Evolutionary conservation across 2,329 filamentous ascomycete species (phyloP), one percentile per base, ranked within the genome.

Genomic region (Esteya vermicola): DNA sequence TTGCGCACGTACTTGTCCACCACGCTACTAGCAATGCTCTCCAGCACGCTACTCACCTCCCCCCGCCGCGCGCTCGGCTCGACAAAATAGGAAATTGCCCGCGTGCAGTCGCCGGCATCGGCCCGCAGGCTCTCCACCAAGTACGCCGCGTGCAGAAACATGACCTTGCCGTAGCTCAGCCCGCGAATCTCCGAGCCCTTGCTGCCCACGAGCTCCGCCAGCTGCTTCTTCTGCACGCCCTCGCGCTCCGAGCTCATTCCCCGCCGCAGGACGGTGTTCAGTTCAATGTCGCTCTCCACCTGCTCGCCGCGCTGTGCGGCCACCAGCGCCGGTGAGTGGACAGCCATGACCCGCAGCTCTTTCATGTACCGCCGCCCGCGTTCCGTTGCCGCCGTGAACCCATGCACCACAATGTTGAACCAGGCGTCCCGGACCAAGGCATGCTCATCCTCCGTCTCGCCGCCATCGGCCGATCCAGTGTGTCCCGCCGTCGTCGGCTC

Each of bases 331-430:
- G 83, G 79, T 12, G 88, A 94, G 58, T 94, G 79, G 38, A 85
- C 75, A 2, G 93, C 89, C 54, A 99, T 78, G 27, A 84, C 68
- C 20, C 83, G 77, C 18, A 99, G 68, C 54, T 95, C 86, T 42
- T 80, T 71, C 37, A 78, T 60, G 51, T 93, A 76, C 48, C 75
- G 73, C 54, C 78, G 80, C 16, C 80, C 83, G 40, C 82, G 73
- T 14, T 78, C 72, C 0, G 85, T 89, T 14, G 72, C 72, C 10
- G 81, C 68, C 9, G 78, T 80, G 55, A 96, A 93, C 5, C 88
- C 91, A 56, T 98, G 91, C 1, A 94, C 82, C 19, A 88, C 84
- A 46, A 96, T 85, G 52, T 98, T 99, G 63, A 95, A 96, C 91
- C 91, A 99, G 6, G 85, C 85, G 65, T 98, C 88, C 39, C 89